Evolutionary conservation across 2,329 filamentous ascomycete genomes (phyloP).

Genomic region (Ascomycota sp.): DNA sequence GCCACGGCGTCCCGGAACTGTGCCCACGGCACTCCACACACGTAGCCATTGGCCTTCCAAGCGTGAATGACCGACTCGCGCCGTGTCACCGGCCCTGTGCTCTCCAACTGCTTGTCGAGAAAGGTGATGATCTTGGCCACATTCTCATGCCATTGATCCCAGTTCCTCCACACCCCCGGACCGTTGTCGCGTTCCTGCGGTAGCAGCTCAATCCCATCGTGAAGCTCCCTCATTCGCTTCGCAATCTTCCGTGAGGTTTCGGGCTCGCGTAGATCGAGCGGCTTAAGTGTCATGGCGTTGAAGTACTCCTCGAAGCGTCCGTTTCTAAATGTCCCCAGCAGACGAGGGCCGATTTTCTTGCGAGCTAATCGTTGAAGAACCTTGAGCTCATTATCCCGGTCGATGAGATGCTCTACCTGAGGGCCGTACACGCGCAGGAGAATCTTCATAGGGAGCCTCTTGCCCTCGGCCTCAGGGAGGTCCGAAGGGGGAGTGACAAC

Average conservation of each 20-base stretch:
- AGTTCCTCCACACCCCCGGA: conserved; percentile 75
- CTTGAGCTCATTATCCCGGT: conserved; percentile 72
- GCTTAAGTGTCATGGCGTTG: conserved; percentile 61
- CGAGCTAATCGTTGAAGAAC: conserved; percentile 71
- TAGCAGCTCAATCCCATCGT: conserved; percentile 78
- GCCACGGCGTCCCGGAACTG: conserved; percentile 55
- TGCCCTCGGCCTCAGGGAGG: conserved; percentile 20
- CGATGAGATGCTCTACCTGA: conserved; percentile 87
- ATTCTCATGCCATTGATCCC: conserved; percentile 73
- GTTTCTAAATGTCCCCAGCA: conserved; percentile 83
- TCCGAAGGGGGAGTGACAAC: conserved; percentile 67
- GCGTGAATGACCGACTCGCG: conserved; percentile 15
- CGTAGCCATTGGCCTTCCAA: conserved; percentile 52
- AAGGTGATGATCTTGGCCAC: conserved; percentile 37
- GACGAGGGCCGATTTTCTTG: conserved; percentile 79
- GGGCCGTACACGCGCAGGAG: conserved; percentile 85
- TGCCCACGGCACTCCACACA: conserved; percentile 71
- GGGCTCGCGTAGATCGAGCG: conserved; percentile 54
- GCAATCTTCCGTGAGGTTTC: conserved; percentile 84
- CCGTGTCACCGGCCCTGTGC: conserved; percentile 9
- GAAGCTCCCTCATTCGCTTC: conserved; percentile 90
- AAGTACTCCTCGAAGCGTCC: conserved; percentile 93
- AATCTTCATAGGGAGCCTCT: conserved; percentile 41
- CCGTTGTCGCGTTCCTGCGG: conserved; percentile 58
- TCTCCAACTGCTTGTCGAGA: conserved; percentile 37